Evolutionary conservation across 495 filamentous ascomycete species (phyloP).

Genomic region (Penicillium verhagenii): DNA sequence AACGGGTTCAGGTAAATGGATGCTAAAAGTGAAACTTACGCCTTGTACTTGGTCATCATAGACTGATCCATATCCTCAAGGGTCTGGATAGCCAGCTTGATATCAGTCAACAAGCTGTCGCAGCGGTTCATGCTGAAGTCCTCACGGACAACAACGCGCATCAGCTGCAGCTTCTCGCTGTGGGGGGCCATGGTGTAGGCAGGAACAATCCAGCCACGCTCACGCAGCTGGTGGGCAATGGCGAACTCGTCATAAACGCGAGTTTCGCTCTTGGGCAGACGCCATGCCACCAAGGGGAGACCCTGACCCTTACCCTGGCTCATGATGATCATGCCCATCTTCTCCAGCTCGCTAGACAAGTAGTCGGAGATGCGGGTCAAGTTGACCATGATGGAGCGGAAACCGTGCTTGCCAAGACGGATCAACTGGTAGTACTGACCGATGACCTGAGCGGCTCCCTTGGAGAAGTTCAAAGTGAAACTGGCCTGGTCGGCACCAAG

Average conservation of each 20-base stretch:
- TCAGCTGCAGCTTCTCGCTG: slow-evolving; percentile 73
- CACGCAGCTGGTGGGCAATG: slow-evolving; percentile 76
- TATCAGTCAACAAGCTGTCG: slow-evolving; percentile 68
- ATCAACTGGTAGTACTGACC: slow-evolving; percentile 97
- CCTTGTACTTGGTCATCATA: slow-evolving; percentile 61
- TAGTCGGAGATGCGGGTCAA: slow-evolving; percentile 81
- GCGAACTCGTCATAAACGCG: slow-evolving; percentile 80
- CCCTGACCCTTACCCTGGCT: slow-evolving; percentile 71
- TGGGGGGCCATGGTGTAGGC: slow-evolving; percentile 95
- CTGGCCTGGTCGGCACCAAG: slow-evolving; percentile 92
- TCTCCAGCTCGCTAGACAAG: slow-evolving; percentile 63
- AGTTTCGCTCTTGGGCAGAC: slow-evolving; percentile 56
- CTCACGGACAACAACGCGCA: slow-evolving; percentile 85
- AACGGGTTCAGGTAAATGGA: neutral
- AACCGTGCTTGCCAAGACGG: slow-evolving; percentile 85
- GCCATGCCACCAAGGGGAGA: slow-evolving; percentile 83
- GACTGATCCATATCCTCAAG: slow-evolving; percentile 72
- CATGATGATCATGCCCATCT: slow-evolving; percentile 81
- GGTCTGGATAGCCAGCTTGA: slow-evolving; percentile 65
- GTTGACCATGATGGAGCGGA: slow-evolving; percentile 83
- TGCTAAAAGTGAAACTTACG: slow-evolving; percentile 41
- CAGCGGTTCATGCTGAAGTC: slow-evolving; percentile 79
- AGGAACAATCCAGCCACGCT: slow-evolving; percentile 85
- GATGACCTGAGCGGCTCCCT: slow-evolving; percentile 88
- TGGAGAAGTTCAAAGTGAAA: slow-evolving; percentile 96